A percentile compares a stretch with the other conserved stretches of the same genome.
phyloP scores from a whole-genome alignment of 1,284 basidiomycete species.

The Erythrobasidium hasegawianum region DNA sequence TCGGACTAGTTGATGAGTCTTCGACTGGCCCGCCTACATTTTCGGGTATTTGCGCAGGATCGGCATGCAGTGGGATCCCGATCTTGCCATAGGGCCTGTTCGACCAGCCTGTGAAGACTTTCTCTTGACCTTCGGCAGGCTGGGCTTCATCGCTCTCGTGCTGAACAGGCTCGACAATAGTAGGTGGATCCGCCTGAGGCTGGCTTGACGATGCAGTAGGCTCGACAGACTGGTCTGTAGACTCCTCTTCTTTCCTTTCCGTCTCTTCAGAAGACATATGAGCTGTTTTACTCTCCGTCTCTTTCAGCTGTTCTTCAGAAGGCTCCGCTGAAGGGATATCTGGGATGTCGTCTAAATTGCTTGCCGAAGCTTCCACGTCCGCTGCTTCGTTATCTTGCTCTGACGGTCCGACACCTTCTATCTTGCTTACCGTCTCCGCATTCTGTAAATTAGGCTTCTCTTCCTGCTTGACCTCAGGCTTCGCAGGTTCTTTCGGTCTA shows the following conservation, averaged over 20 bases:
- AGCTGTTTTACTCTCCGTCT: too few relatives aligned
- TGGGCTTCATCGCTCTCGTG: background rate
- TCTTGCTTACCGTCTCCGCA: too few relatives aligned
- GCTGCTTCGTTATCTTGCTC: background rate
- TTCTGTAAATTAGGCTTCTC: too few relatives aligned
- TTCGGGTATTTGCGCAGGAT: too few relatives aligned
- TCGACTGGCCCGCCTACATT: too few relatives aligned
- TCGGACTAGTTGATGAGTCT: too few relatives aligned
- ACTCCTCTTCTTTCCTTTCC: background rate
- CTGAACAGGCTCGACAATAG: background rate
- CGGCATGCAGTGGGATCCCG: background rate
- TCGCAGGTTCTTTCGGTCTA: too few relatives aligned
- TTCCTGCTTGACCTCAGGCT: too few relatives aligned
- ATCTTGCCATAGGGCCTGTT: constrained; percentile 31
- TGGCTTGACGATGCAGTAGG: background rate
- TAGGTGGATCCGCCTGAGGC: background rate
- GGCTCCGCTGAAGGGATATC: too few relatives aligned
- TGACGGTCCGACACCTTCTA: background rate
- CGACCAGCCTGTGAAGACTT: constrained; percentile 24
- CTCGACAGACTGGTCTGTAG: background rate
- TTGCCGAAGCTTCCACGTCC: background rate
- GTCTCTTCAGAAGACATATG: too few relatives aligned
- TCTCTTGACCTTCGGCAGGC: background rate
- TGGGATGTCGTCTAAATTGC: background rate
- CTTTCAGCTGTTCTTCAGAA: too few relatives aligned